phyloP scores from a whole-genome alignment of 164 flowering plant species.

The Vitis vinifera region ASM3070453v1 NC_081809.1:5077501-5078000 shows the following conservation, averaged over 20 bases:
- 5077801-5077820: conserved; percentile 82
- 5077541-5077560: conserved; percentile 80
- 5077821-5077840: background rate
- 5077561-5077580: conserved; percentile 75
- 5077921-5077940: too few species aligned
- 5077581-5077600: conserved; percentile 66
- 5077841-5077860: background rate
- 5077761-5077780: conserved; percentile 83
- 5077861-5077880: too few species aligned
- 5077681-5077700: conserved; percentile 90
- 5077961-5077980: too few species aligned
- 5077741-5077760: conserved; percentile 29
- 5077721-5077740: conserved; percentile 78
- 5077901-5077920: too few species aligned
- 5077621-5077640: conserved; percentile 79
- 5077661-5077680: conserved; percentile 72
- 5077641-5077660: conserved; percentile 91
- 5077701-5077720: conserved; percentile 85
- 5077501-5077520: conserved; percentile 98
- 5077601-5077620: conserved; percentile 74
- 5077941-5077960: too few species aligned
- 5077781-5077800: conserved; percentile 68
- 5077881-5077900: too few species aligned
- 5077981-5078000: too few species aligned
- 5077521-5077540: conserved; percentile 81